Conservation (phyloP, 2,329 filamentous ascomycete species). For the Ceratocystis diversiconidia region DNA sequence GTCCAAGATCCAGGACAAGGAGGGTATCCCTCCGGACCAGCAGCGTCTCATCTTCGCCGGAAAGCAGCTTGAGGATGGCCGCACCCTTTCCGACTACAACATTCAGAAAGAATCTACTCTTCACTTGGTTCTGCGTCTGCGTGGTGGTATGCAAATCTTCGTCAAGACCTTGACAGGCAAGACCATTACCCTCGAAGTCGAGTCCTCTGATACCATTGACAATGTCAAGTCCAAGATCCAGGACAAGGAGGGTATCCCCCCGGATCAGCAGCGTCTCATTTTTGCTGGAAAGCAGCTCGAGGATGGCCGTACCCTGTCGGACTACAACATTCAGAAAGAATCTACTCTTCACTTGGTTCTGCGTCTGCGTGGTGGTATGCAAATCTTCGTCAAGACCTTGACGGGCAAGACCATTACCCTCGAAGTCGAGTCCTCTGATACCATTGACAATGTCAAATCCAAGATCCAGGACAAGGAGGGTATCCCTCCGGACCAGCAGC, state of each 20-base stretch:
- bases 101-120: slow-evolving; percentile 61
- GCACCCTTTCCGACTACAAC: slow-evolving; percentile 88
- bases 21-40: slow-evolving; percentile 87
- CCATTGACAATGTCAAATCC: slow-evolving; percentile 84
- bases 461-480: slow-evolving; percentile 94
- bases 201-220: slow-evolving; percentile 83
- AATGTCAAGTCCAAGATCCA: slow-evolving; percentile 97
- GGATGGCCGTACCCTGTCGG: slow-evolving; percentile 68
- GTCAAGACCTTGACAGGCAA: slow-evolving; percentile 84
- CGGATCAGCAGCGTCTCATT: slow-evolving; percentile 90
- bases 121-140: slow-evolving; percentile 60
- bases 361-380: slow-evolving; percentile 79
- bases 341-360: slow-evolving; percentile 74
- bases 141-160: slow-evolving; percentile 54
- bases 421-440: slow-evolving; percentile 78
- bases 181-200: slow-evolving; percentile 84
- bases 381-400: slow-evolving; percentile 76
- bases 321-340: slow-evolving; percentile 96
- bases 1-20: slow-evolving; percentile 83
- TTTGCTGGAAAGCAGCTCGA: slow-evolving; percentile 95
- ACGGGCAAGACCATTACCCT: slow-evolving; percentile 91
- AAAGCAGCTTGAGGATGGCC: slow-evolving; percentile 85
- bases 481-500: slow-evolving; percentile 88
- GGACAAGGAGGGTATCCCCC: slow-evolving; percentile 93
- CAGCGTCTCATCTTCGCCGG: slow-evolving; percentile 88